These are phyloP conservation scores for Arthrobotrys megalospora DNA, from an alignment of 2,329 filamentous ascomycete genomes.

Conservation along the genomic window DNA sequence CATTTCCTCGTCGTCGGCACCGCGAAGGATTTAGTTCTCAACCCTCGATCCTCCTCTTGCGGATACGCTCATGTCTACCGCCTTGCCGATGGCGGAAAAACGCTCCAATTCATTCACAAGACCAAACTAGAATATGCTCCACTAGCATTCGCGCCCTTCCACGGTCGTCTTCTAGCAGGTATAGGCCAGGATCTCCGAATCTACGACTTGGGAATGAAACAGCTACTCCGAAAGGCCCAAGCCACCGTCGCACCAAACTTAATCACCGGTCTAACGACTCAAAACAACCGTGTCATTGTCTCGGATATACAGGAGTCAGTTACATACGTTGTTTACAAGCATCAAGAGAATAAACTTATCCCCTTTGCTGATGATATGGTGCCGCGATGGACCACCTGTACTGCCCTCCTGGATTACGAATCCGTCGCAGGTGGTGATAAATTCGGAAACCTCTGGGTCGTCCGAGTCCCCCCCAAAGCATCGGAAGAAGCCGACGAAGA, in stretches of 20 bases:
- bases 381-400: slow-evolving; percentile 89
- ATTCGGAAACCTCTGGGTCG: slow-evolving; percentile 95
- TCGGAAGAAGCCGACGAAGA: slow-evolving; percentile 94
- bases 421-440: slow-evolving; percentile 95
- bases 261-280: slow-evolving; percentile 90
- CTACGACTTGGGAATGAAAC: slow-evolving; percentile 93
- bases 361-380: slow-evolving; percentile 93
- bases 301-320: slow-evolving; percentile 94
- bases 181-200: slow-evolving; percentile 85
- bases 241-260: slow-evolving; percentile 82
- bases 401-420: slow-evolving; percentile 97
- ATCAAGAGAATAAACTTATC: slow-evolving; percentile 89
- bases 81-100: slow-evolving; percentile 86
- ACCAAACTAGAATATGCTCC: slow-evolving; percentile 92
- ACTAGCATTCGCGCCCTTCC: slow-evolving; percentile 90
- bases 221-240: slow-evolving; percentile 92
- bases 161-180: slow-evolving; percentile 89
- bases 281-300: slow-evolving; percentile 90
- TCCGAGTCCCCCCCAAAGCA: slow-evolving; percentile 87
- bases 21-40: slow-evolving; percentile 87
- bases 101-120: slow-evolving; percentile 95
- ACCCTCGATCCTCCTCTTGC: slow-evolving; percentile 80
- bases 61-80: slow-evolving; percentile 95
- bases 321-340: slow-evolving; percentile 93
- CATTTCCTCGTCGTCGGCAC: slow-evolving; percentile 94